Percentiles rank a stretch among this genome's conserved stretches.
Evolutionary conservation across 2,329 filamentous ascomycete species (phyloP).

Genomic region (Pseudocercospora fijiensis): DNA sequence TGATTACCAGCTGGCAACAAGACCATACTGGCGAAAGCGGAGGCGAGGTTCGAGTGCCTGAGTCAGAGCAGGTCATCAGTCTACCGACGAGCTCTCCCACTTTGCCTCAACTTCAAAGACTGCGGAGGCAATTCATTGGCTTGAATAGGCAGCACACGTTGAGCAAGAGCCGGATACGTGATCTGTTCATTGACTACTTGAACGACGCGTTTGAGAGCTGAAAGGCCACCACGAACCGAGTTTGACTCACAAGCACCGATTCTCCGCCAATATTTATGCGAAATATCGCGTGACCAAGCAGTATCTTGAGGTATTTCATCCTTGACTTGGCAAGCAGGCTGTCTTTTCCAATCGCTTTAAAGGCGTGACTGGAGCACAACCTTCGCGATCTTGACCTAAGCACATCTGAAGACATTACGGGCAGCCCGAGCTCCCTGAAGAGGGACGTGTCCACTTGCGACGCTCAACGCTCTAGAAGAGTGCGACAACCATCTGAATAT

Average conservation of each 20-base stretch:
- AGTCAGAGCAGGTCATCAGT: slow-evolving; percentile 57
- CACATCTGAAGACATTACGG: background rate
- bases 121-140: slow-evolving; percentile 73
- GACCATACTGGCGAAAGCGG: slow-evolving; percentile 63
- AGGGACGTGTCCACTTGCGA: background rate
- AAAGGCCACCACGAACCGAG: background rate
- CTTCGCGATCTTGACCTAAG: background rate
- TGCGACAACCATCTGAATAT: background rate
- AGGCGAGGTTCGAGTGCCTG: slow-evolving; percentile 56
- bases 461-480: background rate
- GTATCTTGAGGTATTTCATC: background rate
- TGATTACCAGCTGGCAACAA: slow-evolving; percentile 66
- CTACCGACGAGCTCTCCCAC: slow-evolving; percentile 65
- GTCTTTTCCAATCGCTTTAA: background rate
- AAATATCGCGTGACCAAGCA: background rate
- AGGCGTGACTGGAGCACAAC: background rate
- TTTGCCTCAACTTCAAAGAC: slow-evolving; percentile 72
- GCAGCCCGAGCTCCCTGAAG: too few relatives aligned
- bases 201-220: slow-evolving; percentile 41
- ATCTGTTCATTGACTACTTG: slow-evolving; percentile 45
- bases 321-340: background rate
- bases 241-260: background rate
- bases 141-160: slow-evolving; percentile 66
- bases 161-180: slow-evolving; percentile 40
- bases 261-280: background rate